Base-by-base conservation (phyloP, 108 stramenopile species). In the Stephanodiscus minutulus region DNA sequence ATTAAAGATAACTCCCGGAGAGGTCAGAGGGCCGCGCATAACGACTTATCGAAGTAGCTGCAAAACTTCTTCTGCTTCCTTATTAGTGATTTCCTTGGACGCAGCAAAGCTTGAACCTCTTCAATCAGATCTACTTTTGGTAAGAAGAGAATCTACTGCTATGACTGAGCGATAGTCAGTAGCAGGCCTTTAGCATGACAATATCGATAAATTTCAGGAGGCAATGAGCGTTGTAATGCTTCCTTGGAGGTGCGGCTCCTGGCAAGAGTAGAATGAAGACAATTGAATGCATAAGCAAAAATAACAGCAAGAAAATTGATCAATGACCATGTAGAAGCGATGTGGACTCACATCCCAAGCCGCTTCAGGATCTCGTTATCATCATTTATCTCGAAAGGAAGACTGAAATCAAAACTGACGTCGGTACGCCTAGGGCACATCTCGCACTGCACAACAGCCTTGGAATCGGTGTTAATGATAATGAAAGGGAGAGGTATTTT, bases 311-410 rank as follows among this genome's bases (percentile, higher is more conserved):
- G 37, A 13, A 53, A 28, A 48, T 39, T 25, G 28, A 73, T 29
- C 27, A 46, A 37, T 9, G 25, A 27, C 5, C 35, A 74, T 11
- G 21, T 35, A 39, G 55, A 21, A 33, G n/a, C 22, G 8, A 27
- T 22, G 6, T 10, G 25, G 18, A 86, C 90, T 84, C 80, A 89
- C 92, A 96, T 77, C 66, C 88, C 92, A 61, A 98, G 81, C 66
- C 87, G 83, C 83, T 93, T 97, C 59, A 98, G 71, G 35, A 98
- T 94, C 25, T 94, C 93, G 74, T 94, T 96, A 82, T 96, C 97
- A 76, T 97, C 96, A 66, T 91, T 93, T 58, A 98, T 93, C 79
- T 98, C 96, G 81, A 97, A 98, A 17, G 95, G 90, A 68, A 79
- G 70, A 65, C 71, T 76, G 66, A 98, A 98, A 61, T 97, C 91